phyloP scores from a whole-genome alignment of 2,329 filamentous ascomycete species.

The Clonostachys chloroleuca region DNA sequence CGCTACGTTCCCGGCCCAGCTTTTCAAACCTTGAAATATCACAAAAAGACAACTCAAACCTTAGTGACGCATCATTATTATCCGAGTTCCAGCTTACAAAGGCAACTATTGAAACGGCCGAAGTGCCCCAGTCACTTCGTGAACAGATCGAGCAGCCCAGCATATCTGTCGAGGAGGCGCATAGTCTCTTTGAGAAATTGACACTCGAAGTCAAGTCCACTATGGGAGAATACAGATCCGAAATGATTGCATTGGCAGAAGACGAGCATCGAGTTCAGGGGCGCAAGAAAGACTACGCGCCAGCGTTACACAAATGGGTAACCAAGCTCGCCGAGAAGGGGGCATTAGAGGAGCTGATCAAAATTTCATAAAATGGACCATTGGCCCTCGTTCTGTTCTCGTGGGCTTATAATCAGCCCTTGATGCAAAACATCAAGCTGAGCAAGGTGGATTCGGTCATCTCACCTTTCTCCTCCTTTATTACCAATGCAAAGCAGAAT shows the following conservation, averaged over 20 bases:
- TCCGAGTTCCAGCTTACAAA: slow-evolving; percentile 1
- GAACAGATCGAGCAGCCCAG: not conserved
- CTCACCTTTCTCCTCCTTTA: no score
- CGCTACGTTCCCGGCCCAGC: slow-evolving; percentile 1
- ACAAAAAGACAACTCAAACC: not conserved
- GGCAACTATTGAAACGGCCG: slow-evolving; percentile 13
- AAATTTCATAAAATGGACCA: not conserved
- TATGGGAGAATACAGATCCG: slow-evolving; percentile 40
- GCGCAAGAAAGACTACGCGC: slow-evolving; percentile 64
- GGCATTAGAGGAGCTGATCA: slow-evolving; percentile 41
- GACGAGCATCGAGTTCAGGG: slow-evolving; percentile 48
- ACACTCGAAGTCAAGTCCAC: slow-evolving; percentile 32
- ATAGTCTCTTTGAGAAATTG: slow-evolving; percentile 27
- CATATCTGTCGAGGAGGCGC: not conserved
- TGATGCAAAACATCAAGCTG: no score
- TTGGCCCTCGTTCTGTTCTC: not conserved
- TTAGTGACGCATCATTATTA: not conserved
- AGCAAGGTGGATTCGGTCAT: no score
- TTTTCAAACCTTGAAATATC: not conserved
- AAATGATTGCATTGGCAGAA: slow-evolving; percentile 34
- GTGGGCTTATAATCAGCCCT: not conserved
- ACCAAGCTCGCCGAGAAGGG: slow-evolving; percentile 64
- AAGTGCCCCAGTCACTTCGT: slow-evolving; percentile 8
- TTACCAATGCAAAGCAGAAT: no score
- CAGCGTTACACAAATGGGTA: slow-evolving; percentile 66